These are phyloP conservation scores for Epichloe elymi DNA, from an alignment of 2,329 filamentous ascomycete genomes.

Conservation along the genomic window DNA sequence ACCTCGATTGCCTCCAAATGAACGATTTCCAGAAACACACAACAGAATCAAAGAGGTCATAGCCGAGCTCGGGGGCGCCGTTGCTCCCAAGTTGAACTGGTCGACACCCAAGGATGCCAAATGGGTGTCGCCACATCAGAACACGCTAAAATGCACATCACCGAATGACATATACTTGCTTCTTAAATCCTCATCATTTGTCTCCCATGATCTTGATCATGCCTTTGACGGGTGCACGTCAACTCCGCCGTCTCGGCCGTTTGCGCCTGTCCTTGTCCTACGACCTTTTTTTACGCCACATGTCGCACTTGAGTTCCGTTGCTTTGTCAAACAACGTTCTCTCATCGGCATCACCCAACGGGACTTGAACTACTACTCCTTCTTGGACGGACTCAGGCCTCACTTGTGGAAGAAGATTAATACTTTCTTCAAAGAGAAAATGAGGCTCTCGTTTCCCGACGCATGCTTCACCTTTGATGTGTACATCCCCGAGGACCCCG, in stretches of 20 bases:
- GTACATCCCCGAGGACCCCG: conserved; percentile 61
- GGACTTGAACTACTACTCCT: conserved; percentile 82
- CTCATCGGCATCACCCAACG: conserved; percentile 78
- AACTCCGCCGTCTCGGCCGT: conserved; percentile 27
- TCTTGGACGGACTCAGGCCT: conserved; percentile 51
- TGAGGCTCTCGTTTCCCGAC: conserved; percentile 72
- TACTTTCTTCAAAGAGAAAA: conserved; percentile 61
- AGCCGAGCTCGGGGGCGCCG: conserved; percentile 66
- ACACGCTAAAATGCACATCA: conserved; percentile 80
- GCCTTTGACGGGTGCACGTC: conserved; percentile 63
- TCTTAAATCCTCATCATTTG: conserved; percentile 86
- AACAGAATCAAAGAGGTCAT: conserved; percentile 65
- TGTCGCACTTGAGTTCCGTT: conserved; percentile 85
- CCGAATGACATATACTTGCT: conserved; percentile 89
- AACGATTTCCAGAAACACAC: conserved; percentile 60
- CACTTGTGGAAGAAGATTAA: conserved; percentile 56
- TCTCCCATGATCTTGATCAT: conserved; percentile 88
- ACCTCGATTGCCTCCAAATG: conserved; percentile 33
- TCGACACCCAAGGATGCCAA: conserved; percentile 91
- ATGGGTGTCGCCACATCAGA: conserved; percentile 73
- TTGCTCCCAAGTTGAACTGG: conserved; percentile 94
- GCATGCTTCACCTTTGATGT: conserved; percentile 80
- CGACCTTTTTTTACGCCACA: conserved; percentile 82
- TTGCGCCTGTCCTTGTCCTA: conserved; percentile 70
- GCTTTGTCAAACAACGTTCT: conserved; percentile 74